Conservation (phyloP, 768 basidiomycete species). For the Chiua virens region DNA sequence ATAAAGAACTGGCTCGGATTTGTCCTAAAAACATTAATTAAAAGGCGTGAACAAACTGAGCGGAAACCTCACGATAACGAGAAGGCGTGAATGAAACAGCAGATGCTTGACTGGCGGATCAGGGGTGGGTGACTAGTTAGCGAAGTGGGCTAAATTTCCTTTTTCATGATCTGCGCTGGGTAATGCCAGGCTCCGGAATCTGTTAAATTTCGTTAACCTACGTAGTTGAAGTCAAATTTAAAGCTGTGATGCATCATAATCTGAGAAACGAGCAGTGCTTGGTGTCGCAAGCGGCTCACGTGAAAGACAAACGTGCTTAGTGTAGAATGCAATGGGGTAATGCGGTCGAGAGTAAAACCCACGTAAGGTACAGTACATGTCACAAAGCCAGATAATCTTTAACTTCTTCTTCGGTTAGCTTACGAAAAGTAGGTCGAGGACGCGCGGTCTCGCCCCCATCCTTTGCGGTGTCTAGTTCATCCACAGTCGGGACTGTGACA, state of each 20-base stretch:
- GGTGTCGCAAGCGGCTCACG: constrained; percentile 5
- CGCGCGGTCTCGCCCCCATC: constrained; percentile 66
- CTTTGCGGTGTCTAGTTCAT: constrained; percentile 59
- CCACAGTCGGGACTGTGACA: constrained; percentile 79
- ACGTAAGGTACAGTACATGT: constrained; percentile 33
- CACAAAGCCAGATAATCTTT: constrained; percentile 91
- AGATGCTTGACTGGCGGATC: constrained; percentile 26
- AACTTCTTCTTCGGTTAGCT: constrained; percentile 95
- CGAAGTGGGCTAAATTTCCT: constrained; percentile 15
- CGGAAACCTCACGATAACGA: constrained; percentile 32
- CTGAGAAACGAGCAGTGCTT: constrained; percentile 2
- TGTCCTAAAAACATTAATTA: constrained; percentile 27
- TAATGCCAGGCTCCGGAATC: constrained; percentile 8
- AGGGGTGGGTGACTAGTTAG: constrained; percentile 23
- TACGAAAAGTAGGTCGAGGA: constrained; percentile 88
- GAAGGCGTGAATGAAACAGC: constrained; percentile 30
- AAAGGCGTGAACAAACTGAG: constrained; percentile 19
- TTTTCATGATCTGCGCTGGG: constrained; percentile 30
- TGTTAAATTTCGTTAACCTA: constrained; percentile 6
- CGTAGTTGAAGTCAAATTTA: constrained; percentile 5
- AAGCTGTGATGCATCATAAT: constrained; percentile 1
- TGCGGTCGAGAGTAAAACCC: constrained; percentile 25
- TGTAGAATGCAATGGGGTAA: constrained; percentile 6
- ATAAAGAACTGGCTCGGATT: constrained; percentile 7
- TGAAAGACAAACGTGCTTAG: constrained; percentile 18